These are phyloP conservation scores for Trypanosoma rangeli DNA, from an alignment of 208 protist genomes.

Conservation along the genomic window DNA sequence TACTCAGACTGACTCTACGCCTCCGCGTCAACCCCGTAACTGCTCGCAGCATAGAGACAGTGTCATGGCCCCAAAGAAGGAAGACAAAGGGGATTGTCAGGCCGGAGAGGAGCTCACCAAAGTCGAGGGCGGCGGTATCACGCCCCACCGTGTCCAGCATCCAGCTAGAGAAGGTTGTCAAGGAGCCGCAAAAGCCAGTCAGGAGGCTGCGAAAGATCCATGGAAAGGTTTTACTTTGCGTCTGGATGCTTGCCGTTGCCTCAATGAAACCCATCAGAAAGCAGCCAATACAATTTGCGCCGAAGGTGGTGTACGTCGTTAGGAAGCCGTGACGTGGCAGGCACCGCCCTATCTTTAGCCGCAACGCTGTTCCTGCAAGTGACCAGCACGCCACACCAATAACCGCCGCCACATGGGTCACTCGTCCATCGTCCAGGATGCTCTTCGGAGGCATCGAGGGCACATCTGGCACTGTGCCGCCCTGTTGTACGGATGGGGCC, in stretches of 20 bases:
- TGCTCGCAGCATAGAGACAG: slow-evolving; percentile 21
- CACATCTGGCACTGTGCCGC: too few relatives aligned
- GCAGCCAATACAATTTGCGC: slow-evolving; percentile 45
- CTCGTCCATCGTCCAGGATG: not conserved
- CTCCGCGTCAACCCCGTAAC: not conserved
- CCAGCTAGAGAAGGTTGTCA: slow-evolving; percentile 66
- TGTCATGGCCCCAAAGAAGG: slow-evolving; percentile 44
- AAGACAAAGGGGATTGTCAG: slow-evolving; percentile 56
- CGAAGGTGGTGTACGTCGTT: slow-evolving; percentile 40
- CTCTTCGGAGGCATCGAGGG: not conserved
- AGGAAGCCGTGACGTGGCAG: slow-evolving; percentile 34
- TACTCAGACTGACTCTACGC: not conserved
- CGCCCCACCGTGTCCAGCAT: slow-evolving; percentile 39
- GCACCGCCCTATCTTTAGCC: slow-evolving; percentile 30
- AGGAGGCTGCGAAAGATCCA: slow-evolving; percentile 36
- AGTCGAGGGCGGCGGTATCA: slow-evolving; percentile 25
- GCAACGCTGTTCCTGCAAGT: slow-evolving; percentile 51
- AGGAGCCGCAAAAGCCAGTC: slow-evolving; percentile 59
- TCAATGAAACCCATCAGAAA: slow-evolving; percentile 41
- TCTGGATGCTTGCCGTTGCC: slow-evolving; percentile 19
- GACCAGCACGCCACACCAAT: slow-evolving; percentile 38
- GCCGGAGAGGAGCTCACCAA: slow-evolving; percentile 55
- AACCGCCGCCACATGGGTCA: not conserved
- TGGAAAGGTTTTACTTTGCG: slow-evolving; percentile 19
- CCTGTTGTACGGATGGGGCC: too few relatives aligned